Base-by-base conservation (phyloP, 768 basidiomycete genomes). In the Rickenella mellea region DNA sequence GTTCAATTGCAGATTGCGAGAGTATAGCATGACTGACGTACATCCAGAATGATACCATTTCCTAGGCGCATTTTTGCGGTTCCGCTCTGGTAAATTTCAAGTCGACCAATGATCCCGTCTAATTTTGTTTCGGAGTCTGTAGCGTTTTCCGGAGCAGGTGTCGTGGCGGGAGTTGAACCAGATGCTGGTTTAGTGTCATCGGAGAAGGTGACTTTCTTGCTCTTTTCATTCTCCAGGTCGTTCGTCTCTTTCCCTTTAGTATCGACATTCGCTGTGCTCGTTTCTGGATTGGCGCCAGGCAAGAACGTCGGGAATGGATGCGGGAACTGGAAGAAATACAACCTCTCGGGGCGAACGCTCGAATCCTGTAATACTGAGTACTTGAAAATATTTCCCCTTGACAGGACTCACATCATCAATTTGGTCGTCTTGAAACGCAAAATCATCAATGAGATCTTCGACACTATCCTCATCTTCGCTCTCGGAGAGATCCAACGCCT, bases 251-350 rank as follows among this genome's bases (percentile, higher is more conserved):
- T 46, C 30, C 33, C 46, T 26, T 50, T 47, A 21, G 40, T 36
- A 17, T 48, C 49, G 15, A 45, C 63, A 30, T 66, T 56, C 36
- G 27, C 39, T 12, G 42, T 43, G 7, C 45, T 51, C 39, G 63
- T 54, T 7, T 56, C 53, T 15, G 62, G 46, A 6, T 59, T 48
- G 6, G 56, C 41, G 15, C 11, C 24, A 6, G 73, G 63, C 2
- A 65, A 45, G 61, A 92, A 92, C 4, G 66, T 70, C 0, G 91
- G 90, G 60, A 96, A 92, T 0, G 88, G 85, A 7, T 68, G 58
- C 0, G 92, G 92, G 53, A 94, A 94, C 55, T 93, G 90, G 65
- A 94, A 92, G 51, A 91, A 81, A 54, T 85, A 94, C 3, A 94
- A 63, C 15, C 73, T 69, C 41, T 87, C 81, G 58, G 78, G 79